Evolutionary conservation across 2,329 filamentous ascomycete species (phyloP).

Genomic region (Phaeosphaeriaceae sp.): DNA sequence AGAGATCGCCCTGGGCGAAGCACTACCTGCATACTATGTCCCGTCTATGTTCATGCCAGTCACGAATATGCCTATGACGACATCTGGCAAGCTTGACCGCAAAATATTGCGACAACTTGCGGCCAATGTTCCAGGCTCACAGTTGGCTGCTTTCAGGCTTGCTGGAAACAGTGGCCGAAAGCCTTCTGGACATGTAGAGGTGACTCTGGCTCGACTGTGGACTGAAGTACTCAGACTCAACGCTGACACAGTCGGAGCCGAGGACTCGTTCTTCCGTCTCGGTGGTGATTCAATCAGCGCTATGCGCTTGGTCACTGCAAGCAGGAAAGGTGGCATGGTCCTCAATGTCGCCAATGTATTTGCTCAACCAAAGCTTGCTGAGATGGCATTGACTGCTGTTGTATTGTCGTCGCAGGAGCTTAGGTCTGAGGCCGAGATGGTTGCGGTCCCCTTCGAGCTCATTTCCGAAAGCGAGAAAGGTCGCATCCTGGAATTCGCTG

Average conservation of each 20-base stretch:
- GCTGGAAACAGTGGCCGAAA: slow-evolving; percentile 39
- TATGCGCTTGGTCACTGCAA: slow-evolving; percentile 54
- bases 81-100: slow-evolving; percentile 55
- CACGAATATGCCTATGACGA: slow-evolving; percentile 50
- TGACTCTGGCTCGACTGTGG: slow-evolving; percentile 46
- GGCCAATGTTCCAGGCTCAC: slow-evolving; percentile 37
- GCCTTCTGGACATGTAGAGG: slow-evolving; percentile 33
- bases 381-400: slow-evolving; percentile 48
- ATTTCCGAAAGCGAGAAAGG: slow-evolving; percentile 23
- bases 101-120: slow-evolving; percentile 48
- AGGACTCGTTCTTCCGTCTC: slow-evolving; percentile 57
- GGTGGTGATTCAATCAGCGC: slow-evolving; percentile 58
- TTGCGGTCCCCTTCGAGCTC: slow-evolving; percentile 35
- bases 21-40: slow-evolving; percentile 54
- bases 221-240: slow-evolving; percentile 49
- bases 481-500: slow-evolving; percentile 32
- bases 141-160: slow-evolving; percentile 33
- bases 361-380: slow-evolving; percentile 51
- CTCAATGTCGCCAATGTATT: slow-evolving; percentile 56
- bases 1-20: slow-evolving; percentile 35
- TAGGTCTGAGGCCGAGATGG: slow-evolving; percentile 14
- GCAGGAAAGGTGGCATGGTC: slow-evolving; percentile 49
- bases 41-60: slow-evolving; percentile 55
- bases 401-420: slow-evolving; percentile 32
- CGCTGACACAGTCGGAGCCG: slow-evolving; percentile 48